A percentile compares a stretch with the other conserved stretches of the same genome.
Evolutionary conservation across 1,284 basidiomycete species (phyloP).

Genomic region (Puccinia coronata): DNA sequence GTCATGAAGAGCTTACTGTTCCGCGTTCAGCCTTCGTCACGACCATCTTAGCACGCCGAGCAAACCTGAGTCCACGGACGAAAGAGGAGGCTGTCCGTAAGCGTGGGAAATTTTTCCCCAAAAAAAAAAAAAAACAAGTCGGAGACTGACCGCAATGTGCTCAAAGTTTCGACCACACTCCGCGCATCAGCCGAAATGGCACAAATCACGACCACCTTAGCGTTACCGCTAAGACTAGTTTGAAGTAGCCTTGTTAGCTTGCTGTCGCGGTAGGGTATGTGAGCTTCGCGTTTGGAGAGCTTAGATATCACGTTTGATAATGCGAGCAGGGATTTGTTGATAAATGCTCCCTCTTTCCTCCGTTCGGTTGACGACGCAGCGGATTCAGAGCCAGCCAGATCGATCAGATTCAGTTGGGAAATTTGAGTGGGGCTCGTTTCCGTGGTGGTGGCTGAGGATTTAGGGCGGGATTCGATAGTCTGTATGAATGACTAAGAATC

Average conservation of each 20-base stretch:
- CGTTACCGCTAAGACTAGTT: slow-evolving; percentile 89
- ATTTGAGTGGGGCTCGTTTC: slow-evolving; percentile 52
- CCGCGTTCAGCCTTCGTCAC: slow-evolving; percentile 65
- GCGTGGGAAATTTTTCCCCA: not conserved
- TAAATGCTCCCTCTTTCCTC: slow-evolving; percentile 87
- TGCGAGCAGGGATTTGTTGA: slow-evolving; percentile 64
- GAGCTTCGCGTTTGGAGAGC: slow-evolving; percentile 62
- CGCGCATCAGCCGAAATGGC: slow-evolving; percentile 67
- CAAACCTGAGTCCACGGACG: slow-evolving; percentile 62
- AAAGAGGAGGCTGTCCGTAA: not conserved
- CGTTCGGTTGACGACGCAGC: slow-evolving; percentile 90
- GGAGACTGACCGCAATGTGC: slow-evolving; percentile 57
- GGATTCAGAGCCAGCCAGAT: slow-evolving; percentile 95
- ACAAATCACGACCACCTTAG: slow-evolving; percentile 92
- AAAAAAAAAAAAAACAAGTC: slow-evolving; percentile 4
- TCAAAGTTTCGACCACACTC: slow-evolving; percentile 64
- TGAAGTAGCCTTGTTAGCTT: slow-evolving; percentile 91
- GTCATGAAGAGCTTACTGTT: slow-evolving; percentile 55
- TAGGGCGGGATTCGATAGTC: slow-evolving; percentile 71
- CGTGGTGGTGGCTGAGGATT: slow-evolving; percentile 60
- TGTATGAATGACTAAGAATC: slow-evolving; percentile 5
- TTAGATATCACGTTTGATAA: slow-evolving; percentile 64
- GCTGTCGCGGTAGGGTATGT: slow-evolving; percentile 92
- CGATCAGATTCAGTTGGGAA: slow-evolving; percentile 72
- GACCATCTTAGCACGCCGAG: slow-evolving; percentile 64